phyloP scores from a whole-genome alignment of 148 eudicot genomes.

The Mesembryanthemum crystallinum region DNA sequence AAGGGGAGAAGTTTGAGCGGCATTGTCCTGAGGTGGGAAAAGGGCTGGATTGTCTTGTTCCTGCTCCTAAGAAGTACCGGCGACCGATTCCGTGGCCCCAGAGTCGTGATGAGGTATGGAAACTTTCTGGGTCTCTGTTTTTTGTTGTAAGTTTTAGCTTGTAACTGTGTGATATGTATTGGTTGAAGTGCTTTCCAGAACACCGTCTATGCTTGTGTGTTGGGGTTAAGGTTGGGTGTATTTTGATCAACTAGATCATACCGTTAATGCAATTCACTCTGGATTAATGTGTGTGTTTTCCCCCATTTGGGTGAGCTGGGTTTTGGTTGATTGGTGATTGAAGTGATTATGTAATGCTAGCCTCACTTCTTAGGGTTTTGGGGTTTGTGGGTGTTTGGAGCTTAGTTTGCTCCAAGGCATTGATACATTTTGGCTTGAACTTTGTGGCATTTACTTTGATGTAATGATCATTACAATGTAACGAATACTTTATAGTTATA shows the following conservation, averaged over 20 bases:
- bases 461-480: no score
- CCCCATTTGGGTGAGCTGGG: not conserved
- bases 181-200: no score
- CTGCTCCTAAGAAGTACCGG: conserved; percentile 51
- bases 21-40: conserved; percentile 54
- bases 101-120: conserved; percentile 59
- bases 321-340: not conserved
- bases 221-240: no score
- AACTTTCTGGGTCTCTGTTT: not conserved
- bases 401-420: not conserved
- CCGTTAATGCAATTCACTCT: no score
- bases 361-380: not conserved
- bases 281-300: not conserved
- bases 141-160: not conserved
- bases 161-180: not conserved
- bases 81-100: conserved; percentile 54
- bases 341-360: not conserved
- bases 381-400: not conserved
- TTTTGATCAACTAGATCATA: no score
- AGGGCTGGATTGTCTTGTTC: conserved; percentile 60
- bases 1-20: conserved; percentile 54
- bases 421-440: not conserved
- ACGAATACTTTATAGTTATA: no score
- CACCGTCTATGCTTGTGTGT: no score
- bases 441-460: no score